Evolutionary conservation across 2,329 filamentous ascomycete genomes (phyloP), one percentile per base, ranked within the genome.

Genomic region (Graphilbum ipis-grandicollis): DNA sequence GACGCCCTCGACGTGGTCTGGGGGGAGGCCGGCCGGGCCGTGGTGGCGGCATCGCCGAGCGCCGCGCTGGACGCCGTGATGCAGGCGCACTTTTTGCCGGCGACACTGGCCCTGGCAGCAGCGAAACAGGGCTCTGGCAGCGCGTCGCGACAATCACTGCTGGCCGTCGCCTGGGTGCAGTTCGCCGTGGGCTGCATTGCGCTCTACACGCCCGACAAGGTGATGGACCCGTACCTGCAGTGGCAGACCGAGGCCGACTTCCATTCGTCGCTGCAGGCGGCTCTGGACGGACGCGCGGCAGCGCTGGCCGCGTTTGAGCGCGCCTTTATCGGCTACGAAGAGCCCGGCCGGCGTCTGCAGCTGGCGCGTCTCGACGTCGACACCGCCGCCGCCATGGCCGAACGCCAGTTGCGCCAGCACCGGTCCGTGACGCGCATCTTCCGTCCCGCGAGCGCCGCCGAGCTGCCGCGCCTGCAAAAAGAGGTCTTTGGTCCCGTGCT

Each of bases 401-500:
- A n/a, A 7, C 26, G 14, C 10, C 26, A 28, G 26, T 13, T 28
- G n/a, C 29, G 18, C 5, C 29, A 28, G 14, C 26, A n/a, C 6
- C 14, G 12, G 10, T 28, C 26, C 6, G 3, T 28, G 33, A 1
- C 14, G 5, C 21, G 19, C 35, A 41, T 45, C 26, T 44, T 42
- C 37, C 44, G 44, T 10, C 44, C 44, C 6, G 8, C 39, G 9
- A 15, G 4, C 6, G 13, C 39, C 6, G 38, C 31, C 23, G 39
- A 43, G 59, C 60, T 4, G 56, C 93, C 40, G 61, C 76, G 31
- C 4, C 59, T 96, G 4, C 85, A 94, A 46, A 79, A 78, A 9
- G 84, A 94, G 47, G 86, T 96, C 47, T 88, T 96, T 48, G 71
- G 68, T 36, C 86, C 81, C 42, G 57, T 92, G 19, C 57, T 92